phyloP scores from a whole-genome alignment of 1,284 basidiomycete genomes.

The Golubevia pallescens region DNA sequence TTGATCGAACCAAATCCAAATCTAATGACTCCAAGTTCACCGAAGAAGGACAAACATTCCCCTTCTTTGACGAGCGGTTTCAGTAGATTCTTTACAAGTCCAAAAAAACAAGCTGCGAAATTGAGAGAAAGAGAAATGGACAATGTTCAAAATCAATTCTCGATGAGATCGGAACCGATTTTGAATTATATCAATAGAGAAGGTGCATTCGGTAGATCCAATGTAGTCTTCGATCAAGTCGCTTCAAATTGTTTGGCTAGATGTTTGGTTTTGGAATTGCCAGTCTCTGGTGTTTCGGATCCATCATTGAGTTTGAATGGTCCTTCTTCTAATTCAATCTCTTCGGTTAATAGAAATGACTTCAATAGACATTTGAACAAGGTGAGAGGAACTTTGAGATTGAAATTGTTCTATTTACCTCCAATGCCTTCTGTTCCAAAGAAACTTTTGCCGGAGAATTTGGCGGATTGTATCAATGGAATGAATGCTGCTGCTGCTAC shows the following conservation, averaged over 20 bases:
- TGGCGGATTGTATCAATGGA: constrained; percentile 90
- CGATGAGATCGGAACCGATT: constrained; percentile 26
- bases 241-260: constrained; percentile 37
- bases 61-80: constrained; percentile 40
- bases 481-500: constrained; percentile 88
- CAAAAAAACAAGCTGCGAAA: constrained; percentile 46
- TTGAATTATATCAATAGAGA: constrained; percentile 46
- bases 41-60: constrained; percentile 28
- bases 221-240: constrained; percentile 45
- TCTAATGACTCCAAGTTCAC: neutral
- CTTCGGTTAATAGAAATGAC: constrained; percentile 21
- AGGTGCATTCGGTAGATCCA: constrained; percentile 48
- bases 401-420: constrained; percentile 76
- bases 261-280: constrained; percentile 44
- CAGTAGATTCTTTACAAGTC: constrained; percentile 45
- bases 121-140: constrained; percentile 8
- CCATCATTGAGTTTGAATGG: constrained; percentile 28
- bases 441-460: constrained; percentile 81
- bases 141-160: too few relatives aligned
- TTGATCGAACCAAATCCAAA: constrained; percentile 14
- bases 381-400: constrained; percentile 45
- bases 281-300: constrained; percentile 43
- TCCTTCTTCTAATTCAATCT: constrained; percentile 14
- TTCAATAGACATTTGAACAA: constrained; percentile 38
- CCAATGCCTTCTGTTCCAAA: constrained; percentile 80